phyloP scores from a whole-genome alignment of 139 green algal genomes.

The Astrephomene gubernaculifera region DNA sequence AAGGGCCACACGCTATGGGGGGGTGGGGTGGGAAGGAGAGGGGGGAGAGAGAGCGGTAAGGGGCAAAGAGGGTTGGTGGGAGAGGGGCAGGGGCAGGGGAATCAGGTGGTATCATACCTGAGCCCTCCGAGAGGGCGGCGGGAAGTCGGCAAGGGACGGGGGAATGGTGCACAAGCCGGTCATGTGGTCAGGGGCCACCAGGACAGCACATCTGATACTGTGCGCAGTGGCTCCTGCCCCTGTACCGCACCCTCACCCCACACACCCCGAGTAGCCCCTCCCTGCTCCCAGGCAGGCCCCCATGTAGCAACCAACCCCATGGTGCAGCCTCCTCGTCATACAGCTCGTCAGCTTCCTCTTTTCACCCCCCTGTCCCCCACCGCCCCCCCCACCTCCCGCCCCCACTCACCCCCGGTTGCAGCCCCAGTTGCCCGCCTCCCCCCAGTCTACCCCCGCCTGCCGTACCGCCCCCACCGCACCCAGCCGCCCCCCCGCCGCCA shows the following conservation, averaged over 20 bases:
- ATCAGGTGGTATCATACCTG: background rate
- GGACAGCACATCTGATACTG: no score
- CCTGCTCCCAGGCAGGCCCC: no score
- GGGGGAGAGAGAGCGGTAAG: background rate
- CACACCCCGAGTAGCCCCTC: no score
- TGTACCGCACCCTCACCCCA: no score
- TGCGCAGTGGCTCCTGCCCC: no score
- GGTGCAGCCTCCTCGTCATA: no score
- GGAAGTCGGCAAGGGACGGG: no score
- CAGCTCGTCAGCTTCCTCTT: background rate
- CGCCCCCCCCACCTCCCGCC: background rate
- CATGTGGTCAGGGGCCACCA: no score
- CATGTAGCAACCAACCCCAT: no score
- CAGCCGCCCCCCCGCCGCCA: background rate
- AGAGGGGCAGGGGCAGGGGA: no score
- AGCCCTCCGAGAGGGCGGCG: no score
- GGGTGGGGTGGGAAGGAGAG: background rate
- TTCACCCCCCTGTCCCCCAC: background rate
- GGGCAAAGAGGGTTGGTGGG: background rate
- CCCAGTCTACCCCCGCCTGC: conserved; percentile 32
- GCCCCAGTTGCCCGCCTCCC: background rate
- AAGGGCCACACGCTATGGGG: background rate
- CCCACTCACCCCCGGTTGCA: conserved; percentile 17
- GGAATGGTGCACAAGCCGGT: no score
- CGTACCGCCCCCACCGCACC: background rate